Evolutionary conservation across 2,329 filamentous ascomycete genomes (phyloP), one percentile per base, ranked within the genome.

Genomic region (Nigrograna mackinnonii): DNA sequence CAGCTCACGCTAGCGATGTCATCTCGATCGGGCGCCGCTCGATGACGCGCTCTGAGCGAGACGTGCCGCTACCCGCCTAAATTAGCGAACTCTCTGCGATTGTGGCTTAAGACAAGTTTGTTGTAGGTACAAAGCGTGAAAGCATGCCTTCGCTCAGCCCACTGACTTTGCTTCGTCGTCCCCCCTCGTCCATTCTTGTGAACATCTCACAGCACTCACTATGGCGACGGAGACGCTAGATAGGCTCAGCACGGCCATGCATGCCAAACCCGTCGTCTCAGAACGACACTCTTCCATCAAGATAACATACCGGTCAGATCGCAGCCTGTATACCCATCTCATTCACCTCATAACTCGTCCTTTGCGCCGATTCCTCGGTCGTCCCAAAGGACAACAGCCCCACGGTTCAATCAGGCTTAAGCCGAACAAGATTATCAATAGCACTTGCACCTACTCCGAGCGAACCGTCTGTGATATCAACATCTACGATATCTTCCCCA

Each of bases 401-500:
- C 52, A 67, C 16, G 74, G 73, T 31, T 76, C 72, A 3, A 64
- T 67, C 6, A 56, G 56, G 18, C 59, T 78, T 2, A 57, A 59
- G 4, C 61, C 70, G 2, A 63, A 64, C 14, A 62, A 64, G 35
- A 61, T 60, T 33, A 63, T 66, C 6, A 49, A 55, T 2, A 49
- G 51, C 14, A 56, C 52, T 12, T 71, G 70, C 50, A 59, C 60
- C 6, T 54, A 74, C n/a, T 50, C 47, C 4, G 68, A 78, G 47
- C 65, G 72, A 6, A 58, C 54, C 35, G 64, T 75, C 11, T 67
- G 70, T 30, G 71, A 64, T 34, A 69, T 77, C 11, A 69, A 69
- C 49, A 61, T 78, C 16, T 79, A 78, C 59, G 74, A 77, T 37
- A 46, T 77, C 4, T 34, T 52, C 7, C 49, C 65, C 4, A 57